Conservation (phyloP, 1,284 basidiomycete species). For the Ganoderma lucidum region DNA sequence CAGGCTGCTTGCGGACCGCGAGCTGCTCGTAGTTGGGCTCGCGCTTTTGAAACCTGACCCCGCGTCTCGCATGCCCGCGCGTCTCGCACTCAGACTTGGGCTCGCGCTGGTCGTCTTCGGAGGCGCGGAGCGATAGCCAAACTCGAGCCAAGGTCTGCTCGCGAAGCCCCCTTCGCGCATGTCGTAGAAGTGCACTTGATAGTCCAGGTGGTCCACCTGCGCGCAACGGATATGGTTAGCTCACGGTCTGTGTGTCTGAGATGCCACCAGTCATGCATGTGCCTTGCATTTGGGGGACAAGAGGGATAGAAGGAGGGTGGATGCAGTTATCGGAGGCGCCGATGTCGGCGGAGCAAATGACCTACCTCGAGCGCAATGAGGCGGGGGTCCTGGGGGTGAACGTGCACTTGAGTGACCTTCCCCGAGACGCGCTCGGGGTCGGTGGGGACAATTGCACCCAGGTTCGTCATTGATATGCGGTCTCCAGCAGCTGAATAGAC, state of each 20-base stretch:
- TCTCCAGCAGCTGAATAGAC: slow-evolving; percentile 46
- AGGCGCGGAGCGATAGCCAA: slow-evolving; percentile 48
- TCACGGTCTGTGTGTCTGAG: neutral
- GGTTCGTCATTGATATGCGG: slow-evolving; percentile 44
- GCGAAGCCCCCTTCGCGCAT: slow-evolving; percentile 47
- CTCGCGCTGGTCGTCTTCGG: slow-evolving; percentile 38
- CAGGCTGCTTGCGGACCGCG: slow-evolving; percentile 18
- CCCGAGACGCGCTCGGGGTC: slow-evolving; percentile 44
- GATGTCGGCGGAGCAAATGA: slow-evolving; percentile 22
- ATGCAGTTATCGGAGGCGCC: neutral
- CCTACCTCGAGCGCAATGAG: slow-evolving; percentile 57
- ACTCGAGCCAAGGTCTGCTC: slow-evolving; percentile 50
- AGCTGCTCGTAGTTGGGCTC: slow-evolving; percentile 31
- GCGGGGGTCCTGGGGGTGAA: slow-evolving; percentile 50
- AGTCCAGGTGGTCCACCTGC: slow-evolving; percentile 57
- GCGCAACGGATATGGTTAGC: slow-evolving; percentile 22
- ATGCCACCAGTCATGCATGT: slow-evolving; percentile 11
- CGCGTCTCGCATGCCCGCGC: neutral
- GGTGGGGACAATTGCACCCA: slow-evolving; percentile 40
- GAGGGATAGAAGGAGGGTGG: slow-evolving; percentile 1
- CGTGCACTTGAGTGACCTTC: slow-evolving; percentile 54
- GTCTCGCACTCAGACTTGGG: neutral
- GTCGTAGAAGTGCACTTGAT: slow-evolving; percentile 58
- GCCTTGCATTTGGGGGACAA: slow-evolving; percentile 8
- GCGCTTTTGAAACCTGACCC: neutral